Conservation (phyloP, 257 asterid genomes). For the Solanum clarkiae region DNA sequence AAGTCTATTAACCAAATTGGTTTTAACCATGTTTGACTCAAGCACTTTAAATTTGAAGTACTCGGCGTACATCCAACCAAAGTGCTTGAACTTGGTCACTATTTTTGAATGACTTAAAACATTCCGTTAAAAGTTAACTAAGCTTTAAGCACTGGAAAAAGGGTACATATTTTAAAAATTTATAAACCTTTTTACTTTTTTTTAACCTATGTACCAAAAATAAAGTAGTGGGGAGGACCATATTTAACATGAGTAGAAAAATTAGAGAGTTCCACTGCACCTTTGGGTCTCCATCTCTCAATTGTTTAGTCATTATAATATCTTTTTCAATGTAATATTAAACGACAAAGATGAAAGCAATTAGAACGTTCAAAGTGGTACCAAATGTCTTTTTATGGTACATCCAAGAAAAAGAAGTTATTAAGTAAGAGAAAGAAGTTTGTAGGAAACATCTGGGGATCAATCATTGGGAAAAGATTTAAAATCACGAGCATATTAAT, state of each 20-base stretch:
- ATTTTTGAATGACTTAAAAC: not conserved
- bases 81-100: not conserved
- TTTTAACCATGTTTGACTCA: not conserved
- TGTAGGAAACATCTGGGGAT: not conserved
- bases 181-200: too few species aligned
- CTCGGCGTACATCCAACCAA: not conserved
- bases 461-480: not conserved
- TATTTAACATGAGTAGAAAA: not conserved
- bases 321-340: not conserved
- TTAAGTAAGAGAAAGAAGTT: not conserved
- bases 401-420: not conserved
- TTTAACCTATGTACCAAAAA: too few species aligned
- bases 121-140: not conserved
- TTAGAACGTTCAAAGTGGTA: not conserved
- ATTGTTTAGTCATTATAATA: not conserved
- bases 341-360: not conserved
- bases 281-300: not conserved
- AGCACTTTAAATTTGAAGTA: not conserved
- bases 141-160: not conserved
- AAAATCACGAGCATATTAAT: not conserved
- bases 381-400: not conserved
- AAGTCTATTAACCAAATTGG: not conserved
- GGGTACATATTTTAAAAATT: not conserved
- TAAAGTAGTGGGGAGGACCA: not conserved
- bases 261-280: not conserved